Percentiles rank a stretch among this genome's conserved stretches.
These are phyloP conservation scores for Cyclostephanos tholiformis DNA, from an alignment of 108 stramenopile species.

Conservation along the genomic window DNA sequence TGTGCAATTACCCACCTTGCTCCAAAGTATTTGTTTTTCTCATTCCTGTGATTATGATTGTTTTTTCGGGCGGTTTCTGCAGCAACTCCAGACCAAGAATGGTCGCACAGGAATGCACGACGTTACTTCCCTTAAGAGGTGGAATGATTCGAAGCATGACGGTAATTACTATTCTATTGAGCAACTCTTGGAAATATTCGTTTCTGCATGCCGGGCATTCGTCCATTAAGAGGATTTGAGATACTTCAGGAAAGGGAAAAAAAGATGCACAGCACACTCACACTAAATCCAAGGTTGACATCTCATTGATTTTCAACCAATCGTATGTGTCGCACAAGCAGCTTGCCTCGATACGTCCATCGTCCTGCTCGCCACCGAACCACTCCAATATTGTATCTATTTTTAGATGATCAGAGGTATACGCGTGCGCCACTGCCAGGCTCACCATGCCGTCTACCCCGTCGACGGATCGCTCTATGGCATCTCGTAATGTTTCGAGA, in stretches of 20 bases:
- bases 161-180: conserved; percentile 72
- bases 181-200: conserved; percentile 72
- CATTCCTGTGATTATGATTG: conserved; percentile 81
- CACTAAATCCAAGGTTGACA: conserved; percentile 55
- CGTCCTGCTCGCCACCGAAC: conserved; percentile 11
- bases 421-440: conserved; percentile 71
- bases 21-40: conserved; percentile 58
- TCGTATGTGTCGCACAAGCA: conserved; percentile 71
- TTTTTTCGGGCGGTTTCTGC: conserved; percentile 55
- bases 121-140: conserved; percentile 70
- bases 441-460: conserved; percentile 86
- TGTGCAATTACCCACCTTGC: conserved; percentile 18
- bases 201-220: conserved; percentile 29
- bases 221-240: neutral
- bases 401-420: conserved; percentile 29
- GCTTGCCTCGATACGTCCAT: conserved; percentile 66
- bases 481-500: conserved; percentile 68
- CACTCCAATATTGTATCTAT: neutral
- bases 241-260: neutral
- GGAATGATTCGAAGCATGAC: conserved; percentile 57
- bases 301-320: conserved; percentile 79
- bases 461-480: conserved; percentile 63
- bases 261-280: conserved; percentile 28
- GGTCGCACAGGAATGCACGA: conserved; percentile 79
- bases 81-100: conserved; percentile 77